Base-by-base conservation (phyloP, 2,329 filamentous ascomycete genomes). In the Aspergillus glaucus region DNA sequence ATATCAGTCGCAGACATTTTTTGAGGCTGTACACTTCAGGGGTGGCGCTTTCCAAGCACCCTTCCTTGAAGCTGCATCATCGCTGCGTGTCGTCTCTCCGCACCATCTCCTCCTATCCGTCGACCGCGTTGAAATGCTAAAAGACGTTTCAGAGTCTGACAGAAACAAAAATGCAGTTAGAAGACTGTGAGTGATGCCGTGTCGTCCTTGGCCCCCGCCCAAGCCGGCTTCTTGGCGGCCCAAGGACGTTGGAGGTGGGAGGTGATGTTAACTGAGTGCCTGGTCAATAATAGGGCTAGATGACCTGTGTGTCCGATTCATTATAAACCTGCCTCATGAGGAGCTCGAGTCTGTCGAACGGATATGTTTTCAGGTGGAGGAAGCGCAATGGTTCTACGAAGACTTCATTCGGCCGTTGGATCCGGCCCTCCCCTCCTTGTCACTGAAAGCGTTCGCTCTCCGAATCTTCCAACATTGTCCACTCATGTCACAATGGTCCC, bases 311-410 rank as follows among this genome's bases (percentile, higher is more conserved):
- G 92, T 95, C 68, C 89, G 94, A 67, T 98, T 98, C 73, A 92
- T 98, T 66, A 89, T 97, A 71, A 97, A 98, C 73, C 81, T 97
- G 53, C 93, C 94, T 42, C 80, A 87, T 56, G 89, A 93, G 70
- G 93, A 98, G 70, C 81, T 97, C 43, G 84, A 85, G 57, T 90
- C 88, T 2, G 87, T 95, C 50, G 88, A 90, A 66, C 86, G 93
- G 65, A 93, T 98, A 72, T 97, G 92, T 73, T 98, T 98, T 69
- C 91, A 97, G 73, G 87, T 98, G 60, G 93, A 98, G 72, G 94
- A 98, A 73, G 93, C 93, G 61, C 94, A 98, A 83, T 98, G 93
- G 93, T 98, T 95, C 73, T 98, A 98, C 81, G 93, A 98, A 77
- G 93, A 98, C 72, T 98, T 98, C 67, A 89, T 98, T 67, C 88